phyloP scores from a whole-genome alignment of 306 rosid species.

The Vigna reflexopilosa region DNA sequence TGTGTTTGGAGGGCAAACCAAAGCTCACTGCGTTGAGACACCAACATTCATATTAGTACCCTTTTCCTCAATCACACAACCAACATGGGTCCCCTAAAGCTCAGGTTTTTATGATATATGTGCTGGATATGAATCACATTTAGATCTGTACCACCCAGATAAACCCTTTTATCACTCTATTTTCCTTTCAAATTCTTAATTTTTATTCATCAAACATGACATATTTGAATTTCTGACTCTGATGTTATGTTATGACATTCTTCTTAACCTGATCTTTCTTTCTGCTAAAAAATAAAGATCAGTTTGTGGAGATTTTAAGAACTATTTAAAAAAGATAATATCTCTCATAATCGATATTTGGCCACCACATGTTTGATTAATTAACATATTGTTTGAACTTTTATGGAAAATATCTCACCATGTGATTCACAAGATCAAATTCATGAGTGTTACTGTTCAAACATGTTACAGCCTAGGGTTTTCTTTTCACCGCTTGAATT shows the following conservation, averaged over 20 bases:
- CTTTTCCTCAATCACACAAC: constrained; percentile 30
- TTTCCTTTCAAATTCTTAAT: background rate
- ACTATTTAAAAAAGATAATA: too few species aligned
- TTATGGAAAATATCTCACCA: too few species aligned
- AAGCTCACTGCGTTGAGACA: constrained; percentile 18
- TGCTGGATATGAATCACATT: constrained; percentile 18
- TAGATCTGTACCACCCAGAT: constrained; percentile 4
- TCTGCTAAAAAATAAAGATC: too few species aligned
- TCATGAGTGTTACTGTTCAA: background rate
- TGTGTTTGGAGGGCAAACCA: constrained; percentile 28
- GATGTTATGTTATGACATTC: background rate
- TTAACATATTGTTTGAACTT: too few species aligned
- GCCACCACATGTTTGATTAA: too few species aligned
- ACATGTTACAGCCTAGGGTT: background rate
- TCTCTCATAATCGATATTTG: too few species aligned
- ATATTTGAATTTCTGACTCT: background rate
- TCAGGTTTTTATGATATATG: background rate
- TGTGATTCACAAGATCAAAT: background rate
- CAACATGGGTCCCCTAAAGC: constrained; percentile 38
- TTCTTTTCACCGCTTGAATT: background rate
- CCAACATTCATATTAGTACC: constrained; percentile 27
- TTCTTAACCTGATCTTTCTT: too few species aligned
- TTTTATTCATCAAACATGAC: background rate
- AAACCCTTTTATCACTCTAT: background rate
- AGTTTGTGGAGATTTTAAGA: too few species aligned